Conservation (phyloP, 2,329 filamentous ascomycete species). For the Juglanconis juglandina region DNA sequence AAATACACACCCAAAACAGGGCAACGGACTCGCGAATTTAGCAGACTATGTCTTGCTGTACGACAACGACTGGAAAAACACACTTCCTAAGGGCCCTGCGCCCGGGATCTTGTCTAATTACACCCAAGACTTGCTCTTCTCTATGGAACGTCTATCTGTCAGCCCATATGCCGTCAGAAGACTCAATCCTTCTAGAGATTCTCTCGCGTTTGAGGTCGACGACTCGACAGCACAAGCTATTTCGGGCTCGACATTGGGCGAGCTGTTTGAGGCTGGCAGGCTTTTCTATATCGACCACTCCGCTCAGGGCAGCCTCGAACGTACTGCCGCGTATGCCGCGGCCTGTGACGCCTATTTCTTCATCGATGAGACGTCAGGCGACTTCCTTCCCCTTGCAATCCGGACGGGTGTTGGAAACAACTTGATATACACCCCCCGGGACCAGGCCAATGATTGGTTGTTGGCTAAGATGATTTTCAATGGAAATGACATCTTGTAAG, state of each 20-base stretch:
- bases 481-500: conserved; percentile 40
- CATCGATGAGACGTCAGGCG: conserved; percentile 34
- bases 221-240: conserved; percentile 27
- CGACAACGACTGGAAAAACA: conserved; percentile 35
- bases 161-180: conserved; percentile 38
- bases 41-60: conserved; percentile 41
- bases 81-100: conserved; percentile 32
- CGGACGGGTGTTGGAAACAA: conserved; percentile 40
- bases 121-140: conserved; percentile 44
- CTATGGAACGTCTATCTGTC: conserved; percentile 43
- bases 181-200: conserved; percentile 27
- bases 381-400: conserved; percentile 48
- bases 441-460: conserved; percentile 44
- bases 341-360: conserved; percentile 46
- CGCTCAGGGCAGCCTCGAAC: conserved; percentile 29
- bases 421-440: conserved; percentile 44
- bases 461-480: conserved; percentile 50
- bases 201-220: conserved; percentile 36
- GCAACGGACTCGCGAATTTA: conserved; percentile 28
- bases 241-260: conserved; percentile 28
- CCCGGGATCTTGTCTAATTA: conserved; percentile 40
- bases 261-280: conserved; percentile 33
- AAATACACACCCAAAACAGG: conserved; percentile 17
- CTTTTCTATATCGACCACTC: conserved; percentile 43
- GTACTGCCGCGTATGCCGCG: conserved; percentile 32